Percentiles rank a stretch among this genome's conserved stretches.
phyloP scores from a whole-genome alignment of 371 early-diverging fungal genomes.

The Mortierella sp. region DNA sequence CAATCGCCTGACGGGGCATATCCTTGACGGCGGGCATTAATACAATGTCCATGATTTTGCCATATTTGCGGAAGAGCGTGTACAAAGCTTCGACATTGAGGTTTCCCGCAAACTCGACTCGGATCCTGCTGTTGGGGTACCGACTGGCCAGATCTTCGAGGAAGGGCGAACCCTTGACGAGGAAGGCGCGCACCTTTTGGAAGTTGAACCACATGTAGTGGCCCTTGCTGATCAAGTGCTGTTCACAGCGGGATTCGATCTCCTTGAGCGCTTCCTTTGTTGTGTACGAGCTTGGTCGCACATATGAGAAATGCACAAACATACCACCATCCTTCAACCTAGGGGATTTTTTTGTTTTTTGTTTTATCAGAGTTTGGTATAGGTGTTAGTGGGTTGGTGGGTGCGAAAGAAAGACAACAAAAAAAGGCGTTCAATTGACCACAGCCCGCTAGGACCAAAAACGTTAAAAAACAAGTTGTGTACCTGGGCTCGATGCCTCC shows the following conservation, averaged over 20 bases:
- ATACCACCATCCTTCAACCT: slow-evolving; percentile 66
- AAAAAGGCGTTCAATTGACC: neutral
- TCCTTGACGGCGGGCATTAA: slow-evolving; percentile 76
- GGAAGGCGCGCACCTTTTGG: slow-evolving; percentile 69
- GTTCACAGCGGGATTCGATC: slow-evolving; percentile 42
- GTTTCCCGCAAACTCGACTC: slow-evolving; percentile 32
- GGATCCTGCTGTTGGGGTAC: slow-evolving; percentile 69
- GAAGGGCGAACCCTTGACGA: slow-evolving; percentile 84
- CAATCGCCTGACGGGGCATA: slow-evolving; percentile 79
- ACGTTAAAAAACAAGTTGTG: neutral
- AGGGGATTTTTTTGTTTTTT: no score
- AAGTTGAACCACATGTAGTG: slow-evolving; percentile 72
- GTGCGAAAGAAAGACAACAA: neutral
- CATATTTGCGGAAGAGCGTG: slow-evolving; percentile 81
- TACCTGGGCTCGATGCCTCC: slow-evolving; percentile 63
- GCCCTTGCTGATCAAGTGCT: slow-evolving; percentile 57
- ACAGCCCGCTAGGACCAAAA: neutral
- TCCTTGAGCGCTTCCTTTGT: slow-evolving; percentile 53
- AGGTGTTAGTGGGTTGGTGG: no score
- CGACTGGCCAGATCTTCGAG: slow-evolving; percentile 87
- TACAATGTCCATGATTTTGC: slow-evolving; percentile 83
- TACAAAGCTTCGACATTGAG: slow-evolving; percentile 79
- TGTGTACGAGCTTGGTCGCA: slow-evolving; percentile 33
- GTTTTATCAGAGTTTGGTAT: no score
- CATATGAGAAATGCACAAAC: slow-evolving; percentile 64